Conservation (phyloP, 2,329 filamentous ascomycete genomes). For the Colletotrichum liaoningense region DNA sequence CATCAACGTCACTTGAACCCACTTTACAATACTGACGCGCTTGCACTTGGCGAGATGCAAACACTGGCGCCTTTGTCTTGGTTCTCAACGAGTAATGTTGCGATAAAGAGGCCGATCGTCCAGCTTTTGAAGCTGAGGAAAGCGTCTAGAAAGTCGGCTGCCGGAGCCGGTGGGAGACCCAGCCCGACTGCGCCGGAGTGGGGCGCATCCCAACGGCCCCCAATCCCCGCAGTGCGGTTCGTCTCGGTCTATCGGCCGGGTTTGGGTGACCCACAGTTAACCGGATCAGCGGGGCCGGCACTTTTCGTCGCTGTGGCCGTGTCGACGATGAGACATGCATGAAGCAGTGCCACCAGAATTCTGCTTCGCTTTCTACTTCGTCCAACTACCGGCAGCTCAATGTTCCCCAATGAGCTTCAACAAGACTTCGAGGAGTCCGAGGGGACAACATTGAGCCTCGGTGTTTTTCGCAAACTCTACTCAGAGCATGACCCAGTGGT, state of each 20-base stretch:
- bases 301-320: not conserved
- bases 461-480: not conserved
- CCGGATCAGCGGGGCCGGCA: not conserved
- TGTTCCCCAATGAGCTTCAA: not conserved
- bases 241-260: not conserved
- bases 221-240: not conserved
- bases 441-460: not conserved
- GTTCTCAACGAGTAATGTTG: not conserved
- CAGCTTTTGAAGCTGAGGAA: not conserved
- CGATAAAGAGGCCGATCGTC: not conserved
- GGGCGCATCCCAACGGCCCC: not conserved
- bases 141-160: not conserved
- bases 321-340: not conserved
- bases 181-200: not conserved
- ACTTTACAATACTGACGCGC: not conserved
- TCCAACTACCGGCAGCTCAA: no score
- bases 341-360: not conserved
- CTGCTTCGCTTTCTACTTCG: not conserved
- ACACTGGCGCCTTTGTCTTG: not conserved
- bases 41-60: not conserved
- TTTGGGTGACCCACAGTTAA: not conserved
- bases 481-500: not conserved
- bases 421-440: not conserved
- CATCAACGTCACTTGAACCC: not conserved
- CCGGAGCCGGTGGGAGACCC: not conserved